Base-by-base conservation (phyloP, 2,329 filamentous ascomycete species). In the Exutisphaerella laricina region DNA sequence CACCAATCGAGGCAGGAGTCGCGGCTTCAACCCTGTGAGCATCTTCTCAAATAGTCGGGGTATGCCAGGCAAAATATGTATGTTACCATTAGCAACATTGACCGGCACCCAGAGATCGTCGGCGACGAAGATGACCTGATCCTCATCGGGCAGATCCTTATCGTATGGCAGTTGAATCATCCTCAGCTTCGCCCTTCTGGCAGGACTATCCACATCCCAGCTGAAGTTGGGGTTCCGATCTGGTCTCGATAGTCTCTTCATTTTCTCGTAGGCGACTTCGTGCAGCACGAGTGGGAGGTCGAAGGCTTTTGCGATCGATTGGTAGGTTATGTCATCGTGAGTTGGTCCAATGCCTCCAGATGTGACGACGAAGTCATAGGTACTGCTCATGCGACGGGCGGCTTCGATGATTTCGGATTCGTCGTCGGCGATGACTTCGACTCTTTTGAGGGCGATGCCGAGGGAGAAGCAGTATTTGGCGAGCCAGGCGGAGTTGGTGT, bases 261-360 rank as follows among this genome's bases (percentile, higher is more conserved):
- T 97, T 60, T 83, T 81, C 51, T 79, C 75, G 56, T 84, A 85
- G 0, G 89, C 82, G 45, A 79, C 78, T 31, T 86, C 70, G 70
- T 97, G 87, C 20, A 94, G 75, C 54, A 82, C 77, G 13, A 97
- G 71, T 10, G 82, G 78, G 5, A 96, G 73, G 31, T 72, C 69
- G 64, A 96, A 97, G 5, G 89, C 92, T 63, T 88, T 88, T 51
- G 87, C 89, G 63, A 98, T 94, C 28, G 88, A 90, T 60, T 85
- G 75, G 69, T 98, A 98, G 18, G 92, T 97, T 56, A 97, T 97
- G 63, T 98, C 92, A 66, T 98, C 92, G 71, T 97, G 90, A 43
- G 90, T 97, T 53, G 92, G 92, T 8, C 90, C 90, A 60, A 98
- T 97, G 21, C 92, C 90, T 54, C 92, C 90, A 57, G 85, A 92